These are phyloP conservation scores for Typha latifolia DNA, from an alignment of 176 grass and related monocot genomes.

Conservation along the genomic window DNA sequence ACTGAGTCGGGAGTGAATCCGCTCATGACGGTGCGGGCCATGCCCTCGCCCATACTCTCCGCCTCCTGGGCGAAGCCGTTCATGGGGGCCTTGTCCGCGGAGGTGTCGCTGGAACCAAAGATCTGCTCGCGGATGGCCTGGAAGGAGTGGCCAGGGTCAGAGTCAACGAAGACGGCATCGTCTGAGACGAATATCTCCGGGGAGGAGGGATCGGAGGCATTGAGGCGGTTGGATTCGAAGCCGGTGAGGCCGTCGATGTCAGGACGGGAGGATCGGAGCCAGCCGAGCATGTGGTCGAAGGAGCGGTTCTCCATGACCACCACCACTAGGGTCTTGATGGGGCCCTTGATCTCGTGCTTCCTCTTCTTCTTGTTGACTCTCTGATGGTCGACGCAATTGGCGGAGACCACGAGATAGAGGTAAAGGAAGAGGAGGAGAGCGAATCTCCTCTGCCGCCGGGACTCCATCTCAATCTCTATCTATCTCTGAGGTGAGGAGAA, in stretches of 20 bases:
- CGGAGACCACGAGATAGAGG: neutral
- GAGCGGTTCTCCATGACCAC: conserved; percentile 97
- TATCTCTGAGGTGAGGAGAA: neutral
- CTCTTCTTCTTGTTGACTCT: neutral
- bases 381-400: neutral
- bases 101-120: conserved; percentile 71
- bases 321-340: conserved; percentile 86
- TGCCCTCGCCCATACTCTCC: conserved; percentile 59
- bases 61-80: conserved; percentile 83
- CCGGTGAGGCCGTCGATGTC: conserved; percentile 90
- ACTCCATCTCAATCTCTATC: neutral
- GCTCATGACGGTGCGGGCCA: conserved; percentile 85
- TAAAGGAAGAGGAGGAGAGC: neutral
- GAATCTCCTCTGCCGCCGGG: neutral
- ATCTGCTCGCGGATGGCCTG: conserved; percentile 99
- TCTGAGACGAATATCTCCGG: conserved; percentile 72
- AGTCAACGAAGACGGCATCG: conserved; percentile 75
- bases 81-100: conserved; percentile 60
- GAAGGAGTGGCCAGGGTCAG: conserved; percentile 85
- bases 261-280: conserved; percentile 43
- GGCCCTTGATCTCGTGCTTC: conserved; percentile 88
- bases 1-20: conserved; percentile 55
- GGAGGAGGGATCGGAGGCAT: conserved; percentile 66
- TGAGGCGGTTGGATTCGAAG: conserved; percentile 73
- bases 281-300: conserved; percentile 92